Evolutionary conservation across 164 flowering plant genomes (phyloP), one percentile per base, ranked within the genome.

Genomic region (Kingdonia uniflora): DNA sequence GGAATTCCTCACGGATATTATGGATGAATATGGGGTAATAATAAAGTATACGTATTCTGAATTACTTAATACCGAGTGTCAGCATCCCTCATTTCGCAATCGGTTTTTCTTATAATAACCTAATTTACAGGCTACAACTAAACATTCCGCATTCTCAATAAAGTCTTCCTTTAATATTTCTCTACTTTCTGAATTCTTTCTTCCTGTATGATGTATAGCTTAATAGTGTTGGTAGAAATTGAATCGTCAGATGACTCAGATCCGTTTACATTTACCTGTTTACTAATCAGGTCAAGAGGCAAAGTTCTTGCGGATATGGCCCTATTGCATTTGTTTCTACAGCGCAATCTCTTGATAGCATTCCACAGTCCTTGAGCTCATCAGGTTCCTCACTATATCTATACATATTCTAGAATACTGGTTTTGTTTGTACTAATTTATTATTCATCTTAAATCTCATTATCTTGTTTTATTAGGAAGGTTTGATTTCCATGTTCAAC

Each of bases 401-500:
- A n/a, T n/a, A n/a, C n/a, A n/a, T n/a, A n/a, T n/a, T n/a, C 35
- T 29, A 3, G 35, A 29, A 29, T 8, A 29, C 8, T 29, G 35
- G 35, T 29, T 3, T 29, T 29, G 35, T 29, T 8, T 29, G 6
- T 3, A 29, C 35, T 29, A 3, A 29, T 29, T 29, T 29, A 29
- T 29, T 8, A 29, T 29, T 29, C 35, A 29, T 29, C 35, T 29
- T 58, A n/a, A 49, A 37, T 58, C 50, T 60, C 23, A 38, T 66
- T 58, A 26, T 47, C n/a, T n/a, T n/a, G n/a, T n/a, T n/a, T n/a
- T 48, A 29, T 57, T 74, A 84, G 98, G 98, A 61, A 77, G 96
- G 70, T 85, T 92, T 74, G 95, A 88, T 67, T 92, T 81, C 72
- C 97, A 92, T 58, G 79, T 88, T 39, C 86, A 82, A 55, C 70